phyloP scores from a whole-genome alignment of 2,329 filamentous ascomycete species.

The Arthrobotrys sinensis region DNA sequence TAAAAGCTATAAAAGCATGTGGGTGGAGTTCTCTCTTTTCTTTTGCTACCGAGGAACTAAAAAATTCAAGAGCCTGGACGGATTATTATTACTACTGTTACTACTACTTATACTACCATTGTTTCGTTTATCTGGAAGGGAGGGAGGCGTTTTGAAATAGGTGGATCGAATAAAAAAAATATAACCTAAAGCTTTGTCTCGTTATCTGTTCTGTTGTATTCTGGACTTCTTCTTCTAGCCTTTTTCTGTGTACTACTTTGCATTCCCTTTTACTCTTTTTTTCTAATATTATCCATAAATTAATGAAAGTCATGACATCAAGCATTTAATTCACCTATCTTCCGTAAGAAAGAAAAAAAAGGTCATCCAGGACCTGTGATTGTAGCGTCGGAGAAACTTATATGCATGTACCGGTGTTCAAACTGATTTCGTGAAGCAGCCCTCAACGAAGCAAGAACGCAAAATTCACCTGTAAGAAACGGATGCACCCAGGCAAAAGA shows the following conservation, averaged over 20 bases:
- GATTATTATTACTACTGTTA: not conserved
- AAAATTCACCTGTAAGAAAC: slow-evolving; percentile 1
- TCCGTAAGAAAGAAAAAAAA: no score
- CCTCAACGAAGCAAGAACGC: not conserved
- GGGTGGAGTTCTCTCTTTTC: slow-evolving; percentile 31
- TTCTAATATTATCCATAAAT: not conserved
- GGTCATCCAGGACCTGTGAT: no score
- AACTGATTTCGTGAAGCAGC: no score
- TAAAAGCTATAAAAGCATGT: slow-evolving; percentile 37
- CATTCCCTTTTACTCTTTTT: no score
- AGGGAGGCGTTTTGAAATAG: slow-evolving; percentile 4
- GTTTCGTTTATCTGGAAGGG: not conserved
- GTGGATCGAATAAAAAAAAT: not conserved
- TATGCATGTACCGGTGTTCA: no score
- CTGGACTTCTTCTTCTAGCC: not conserved
- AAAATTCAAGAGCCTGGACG: no score
- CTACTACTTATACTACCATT: not conserved
- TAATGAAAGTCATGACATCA: not conserved
- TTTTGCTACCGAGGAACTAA: not conserved
- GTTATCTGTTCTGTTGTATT: not conserved
- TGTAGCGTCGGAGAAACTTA: no score
- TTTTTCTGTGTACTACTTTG: no score
- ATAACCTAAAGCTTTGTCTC: no score
- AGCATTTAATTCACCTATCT: not conserved
- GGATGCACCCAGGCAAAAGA: not conserved